Base-by-base conservation (phyloP, 176 grass and related monocot genomes). In the Cenchrus americanus region DNA sequence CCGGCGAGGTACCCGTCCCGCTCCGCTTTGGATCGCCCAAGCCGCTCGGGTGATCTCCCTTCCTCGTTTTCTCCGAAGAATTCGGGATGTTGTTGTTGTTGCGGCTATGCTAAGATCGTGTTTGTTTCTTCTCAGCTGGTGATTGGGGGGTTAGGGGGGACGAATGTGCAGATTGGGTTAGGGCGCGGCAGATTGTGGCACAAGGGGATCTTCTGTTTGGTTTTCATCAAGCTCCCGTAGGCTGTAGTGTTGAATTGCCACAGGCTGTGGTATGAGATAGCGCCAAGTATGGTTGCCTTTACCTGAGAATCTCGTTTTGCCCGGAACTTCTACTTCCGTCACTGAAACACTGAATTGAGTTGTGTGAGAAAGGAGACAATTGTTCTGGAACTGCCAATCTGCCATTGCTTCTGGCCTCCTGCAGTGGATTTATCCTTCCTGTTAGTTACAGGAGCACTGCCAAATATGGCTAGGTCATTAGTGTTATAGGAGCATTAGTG, bases 1-100 rank as follows among this genome's bases (percentile, higher is more conserved):
- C 88, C 79, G 83, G 88, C 79, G 88, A 90, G 88, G 88, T 90
- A 90, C 66, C 64, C 21, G 1, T 15, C 65, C 55, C 12, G 6
- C 21, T 42, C 27, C 19, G 18, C 18, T 11, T 60, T 82, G 69
- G 66, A 73, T 73, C 66, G n/a, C 27, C n/a, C 14, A 19, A 54
- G 48, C 46, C 44, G 27, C 52, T 30, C 21, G 22, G 40, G 61
- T 53, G 71, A 81, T 68, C 19, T 59, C 50, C 34, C 60, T 14
- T 24, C 50, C 18, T 14, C 10, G 46, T 6, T 40, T 74, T 48
- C 9, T 19, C 62, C 8, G 14, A 61, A 54, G 11, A 27, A 19
- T 42, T 14, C 10, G 26, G 0, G 50, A 13, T 46, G 71, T 40
- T 11, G 2, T 10, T 15, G 8, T 42, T 15, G 22, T 26, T 21